Base-by-base conservation (phyloP, 228 moss, liverwort and hornwort species). In the Sphagnum magellanicum region DNA sequence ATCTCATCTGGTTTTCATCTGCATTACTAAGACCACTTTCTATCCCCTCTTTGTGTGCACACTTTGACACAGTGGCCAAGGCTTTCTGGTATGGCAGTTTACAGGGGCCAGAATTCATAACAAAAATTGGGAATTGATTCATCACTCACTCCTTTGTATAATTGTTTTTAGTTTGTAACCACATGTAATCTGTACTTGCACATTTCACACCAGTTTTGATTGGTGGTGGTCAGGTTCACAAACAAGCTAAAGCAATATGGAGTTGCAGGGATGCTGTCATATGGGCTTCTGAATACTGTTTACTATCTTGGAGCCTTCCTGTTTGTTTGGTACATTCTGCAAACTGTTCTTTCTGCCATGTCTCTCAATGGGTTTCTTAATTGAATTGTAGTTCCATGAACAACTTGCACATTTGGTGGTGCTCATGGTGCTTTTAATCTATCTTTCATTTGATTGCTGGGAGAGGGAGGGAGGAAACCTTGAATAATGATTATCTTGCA, bases 281-380 rank as follows among this genome's bases (percentile, higher is more conserved):
- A 85, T 60, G 85, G 85, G 6, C 81, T 85, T 70, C 79, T 79
- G 58, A 85, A 85, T 71, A 85, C 85, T 16, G 50, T 67, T 63
- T 85, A 85, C 67, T 85, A 85, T 61, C 81, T 85, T 49, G 72
- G 52, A 14, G 50, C 82, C 6, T 85, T 85, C 65, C 52, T 85
- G 52, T 85, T 85, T 48, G 85, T 85, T n/a, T 85, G 81, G 85
- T 85, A 81, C 5, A 77, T 8, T 8, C 55, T 55, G 32, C 32
- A 32, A 32, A 32, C 32, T 32, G 32, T 32, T 32, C 32, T 32
- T 32, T 32, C 32, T 32, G 32, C 32, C 32, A 32, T 32, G 32
- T 32, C 32, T 32, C 32, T 32, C 32, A 2, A 32, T 32, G 32
- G 32, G 32, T 32, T 32, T 32, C 32, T 32, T 3, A 32, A 32